phyloP scores from a whole-genome alignment of 148 eudicot genomes.

The Chenopodium formosanum region DNA sequence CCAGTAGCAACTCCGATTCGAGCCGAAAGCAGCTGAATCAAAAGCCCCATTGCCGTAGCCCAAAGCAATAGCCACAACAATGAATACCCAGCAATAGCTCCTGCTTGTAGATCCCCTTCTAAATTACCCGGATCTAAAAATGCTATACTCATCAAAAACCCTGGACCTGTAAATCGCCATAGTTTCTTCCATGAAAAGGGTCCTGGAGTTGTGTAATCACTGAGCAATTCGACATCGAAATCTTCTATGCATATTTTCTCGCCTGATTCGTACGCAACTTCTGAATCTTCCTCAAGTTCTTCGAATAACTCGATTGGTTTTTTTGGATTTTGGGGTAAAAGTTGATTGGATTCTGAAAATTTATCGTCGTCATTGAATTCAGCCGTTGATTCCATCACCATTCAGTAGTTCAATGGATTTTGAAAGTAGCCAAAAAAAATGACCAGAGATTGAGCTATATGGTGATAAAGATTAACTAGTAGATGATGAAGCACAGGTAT shows the following conservation, averaged over 20 bases:
- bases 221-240: conserved; percentile 26
- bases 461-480: not conserved
- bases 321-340: conserved; percentile 23
- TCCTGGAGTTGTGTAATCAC: conserved; percentile 23
- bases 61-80: conserved; percentile 77
- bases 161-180: conserved; percentile 81
- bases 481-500: not conserved
- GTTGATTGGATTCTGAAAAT: conserved; percentile 32
- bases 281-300: conserved; percentile 21
- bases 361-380: conserved; percentile 30
- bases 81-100: conserved; percentile 81
- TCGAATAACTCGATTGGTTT: conserved; percentile 14
- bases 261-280: conserved; percentile 46
- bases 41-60: conserved; percentile 75
- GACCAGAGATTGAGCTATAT: not conserved
- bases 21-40: conserved; percentile 69
- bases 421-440: not conserved
- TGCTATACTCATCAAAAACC: conserved; percentile 80
- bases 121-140: conserved; percentile 92
- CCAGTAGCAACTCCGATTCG: conserved; percentile 84
- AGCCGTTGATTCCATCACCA: conserved; percentile 10
- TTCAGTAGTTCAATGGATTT: not conserved
- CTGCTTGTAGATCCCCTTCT: conserved; percentile 88
- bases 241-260: conserved; percentile 51
- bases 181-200: conserved; percentile 85